Evolutionary conservation across 805 yeast species (phyloP), one percentile per base, ranked within the genome.

Genomic region (Myxozyma melibiosi): DNA sequence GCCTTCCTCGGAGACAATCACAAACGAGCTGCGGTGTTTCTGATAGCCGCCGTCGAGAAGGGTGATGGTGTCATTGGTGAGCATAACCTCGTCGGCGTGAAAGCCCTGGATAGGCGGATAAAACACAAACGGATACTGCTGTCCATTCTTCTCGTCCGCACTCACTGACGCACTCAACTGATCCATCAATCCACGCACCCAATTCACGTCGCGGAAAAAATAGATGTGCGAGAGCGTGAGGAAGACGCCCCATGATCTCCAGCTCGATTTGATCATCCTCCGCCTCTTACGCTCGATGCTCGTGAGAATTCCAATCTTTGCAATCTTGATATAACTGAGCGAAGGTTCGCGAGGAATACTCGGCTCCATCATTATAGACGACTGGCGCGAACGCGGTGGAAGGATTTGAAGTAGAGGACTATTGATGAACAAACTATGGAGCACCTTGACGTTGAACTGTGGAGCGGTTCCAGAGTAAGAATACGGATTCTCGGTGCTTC

Each of bases 21-120:
- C 60, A 55, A 75, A 71, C 28, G 69, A 56, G 64, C 58, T 50
- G 47, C 52, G 53, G 27, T 56, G 55, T 44, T 51, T 42, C 51
- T 25, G 65, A 34, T 63, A 52, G 20, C 35, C 55, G 1, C 51
- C 53, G 14, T 66, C 61, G 9, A 65, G 54, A 31, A 74, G 62
- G 3, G 82, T 81, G 51, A 76, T 75, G 64, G 78, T 65, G 1
- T 77, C 78, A 38, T 71, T 69, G 4, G 78, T 72, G 0, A 77
- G 63, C 20, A 65, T 61, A 5, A 69, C 73, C 51, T 61, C 66
- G 53, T 71, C 78, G 24, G 69, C 73, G 28, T 66, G 71, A 55
- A 75, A 70, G n/a, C 71, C 71, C 38, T 73, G 74, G 3, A 71
- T 61, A 2, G 75, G 70, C 1, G 74, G 70, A 18, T 68, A 53